Evolutionary conservation across 768 basidiomycete genomes (phyloP).

Genomic region (Amanita subjunquillea): DNA sequence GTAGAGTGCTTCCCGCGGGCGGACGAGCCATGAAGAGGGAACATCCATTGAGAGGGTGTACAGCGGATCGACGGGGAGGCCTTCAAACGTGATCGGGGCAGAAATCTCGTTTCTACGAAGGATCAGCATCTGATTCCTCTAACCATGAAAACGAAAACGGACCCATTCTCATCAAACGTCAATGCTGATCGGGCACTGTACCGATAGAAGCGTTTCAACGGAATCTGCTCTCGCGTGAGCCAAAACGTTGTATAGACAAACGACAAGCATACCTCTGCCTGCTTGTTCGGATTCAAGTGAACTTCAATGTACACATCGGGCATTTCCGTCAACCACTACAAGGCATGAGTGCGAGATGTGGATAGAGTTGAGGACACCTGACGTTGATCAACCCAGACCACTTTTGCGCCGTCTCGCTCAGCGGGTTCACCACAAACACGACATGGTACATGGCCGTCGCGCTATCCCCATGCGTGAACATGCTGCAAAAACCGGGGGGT

Average conservation of each 20-base stretch:
- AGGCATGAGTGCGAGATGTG: neutral
- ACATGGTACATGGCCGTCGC: constrained; percentile 59
- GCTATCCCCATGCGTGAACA: constrained; percentile 61
- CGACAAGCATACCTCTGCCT: constrained; percentile 48
- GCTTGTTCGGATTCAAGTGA: constrained; percentile 63
- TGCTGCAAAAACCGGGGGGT: constrained; percentile 26
- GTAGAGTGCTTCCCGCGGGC: constrained; percentile 78
- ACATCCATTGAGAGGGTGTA: constrained; percentile 93
- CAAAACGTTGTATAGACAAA: neutral
- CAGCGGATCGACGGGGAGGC: constrained; percentile 77
- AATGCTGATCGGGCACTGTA: constrained; percentile 52
- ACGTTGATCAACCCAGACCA: constrained; percentile 79
- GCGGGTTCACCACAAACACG: constrained; percentile 70
- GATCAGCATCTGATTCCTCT: neutral
- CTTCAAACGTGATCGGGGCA: constrained; percentile 52
- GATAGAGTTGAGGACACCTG: too few species aligned
- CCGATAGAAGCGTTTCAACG: constrained; percentile 88
- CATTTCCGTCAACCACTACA: constrained; percentile 53
- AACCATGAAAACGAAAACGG: constrained; percentile 13
- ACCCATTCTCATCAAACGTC: constrained; percentile 66
- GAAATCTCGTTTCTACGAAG: constrained; percentile 44
- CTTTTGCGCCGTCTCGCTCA: constrained; percentile 77
- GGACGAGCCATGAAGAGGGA: constrained; percentile 86
- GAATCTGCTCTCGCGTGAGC: constrained; percentile 40
- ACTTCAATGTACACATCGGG: constrained; percentile 63